phyloP scores from a whole-genome alignment of 331 rosid species.

The Dryas integrifolia region DNA sequence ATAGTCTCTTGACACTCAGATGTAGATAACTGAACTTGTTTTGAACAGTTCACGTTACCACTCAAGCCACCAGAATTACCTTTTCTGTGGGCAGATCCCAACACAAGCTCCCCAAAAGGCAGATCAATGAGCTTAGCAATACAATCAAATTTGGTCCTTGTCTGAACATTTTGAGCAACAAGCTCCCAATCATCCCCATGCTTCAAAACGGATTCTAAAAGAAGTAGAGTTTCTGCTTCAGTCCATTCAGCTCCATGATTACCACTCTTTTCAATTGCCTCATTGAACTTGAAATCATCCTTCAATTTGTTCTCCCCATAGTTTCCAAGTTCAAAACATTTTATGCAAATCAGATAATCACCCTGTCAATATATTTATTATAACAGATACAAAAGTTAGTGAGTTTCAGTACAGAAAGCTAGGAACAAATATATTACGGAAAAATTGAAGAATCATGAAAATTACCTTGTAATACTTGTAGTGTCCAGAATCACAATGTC shows the following conservation, averaged over 20 bases:
- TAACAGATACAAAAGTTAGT: conserved; percentile 3
- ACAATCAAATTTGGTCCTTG: conserved; percentile 77
- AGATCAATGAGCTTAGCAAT: conserved; percentile 78
- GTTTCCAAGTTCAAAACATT: conserved; percentile 64
- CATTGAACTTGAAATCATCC: conserved; percentile 51
- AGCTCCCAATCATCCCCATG: conserved; percentile 97
- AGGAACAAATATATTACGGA: background rate
- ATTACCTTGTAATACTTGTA: conserved; percentile 58
- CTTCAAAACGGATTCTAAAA: conserved; percentile 86
- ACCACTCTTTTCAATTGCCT: conserved; percentile 40
- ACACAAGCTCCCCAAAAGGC: conserved; percentile 77
- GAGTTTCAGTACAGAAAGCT: background rate
- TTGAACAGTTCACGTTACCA: conserved; percentile 36
- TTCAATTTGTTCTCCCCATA: conserved; percentile 61
- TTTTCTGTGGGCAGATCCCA: conserved; percentile 47
- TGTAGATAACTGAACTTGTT: conserved; percentile 40
- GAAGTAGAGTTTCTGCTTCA: conserved; percentile 79
- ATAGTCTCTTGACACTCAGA: conserved; percentile 44
- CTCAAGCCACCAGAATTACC: conserved; percentile 31
- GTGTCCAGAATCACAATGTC: conserved; percentile 51
- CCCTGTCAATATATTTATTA: conserved; percentile 49
- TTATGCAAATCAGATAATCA: conserved; percentile 47
- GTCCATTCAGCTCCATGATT: conserved; percentile 61
- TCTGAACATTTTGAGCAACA: conserved; percentile 70
- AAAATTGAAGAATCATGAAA: background rate